phyloP scores from a whole-genome alignment of 345 rosid genomes.

The Combretum micranthum region DNA sequence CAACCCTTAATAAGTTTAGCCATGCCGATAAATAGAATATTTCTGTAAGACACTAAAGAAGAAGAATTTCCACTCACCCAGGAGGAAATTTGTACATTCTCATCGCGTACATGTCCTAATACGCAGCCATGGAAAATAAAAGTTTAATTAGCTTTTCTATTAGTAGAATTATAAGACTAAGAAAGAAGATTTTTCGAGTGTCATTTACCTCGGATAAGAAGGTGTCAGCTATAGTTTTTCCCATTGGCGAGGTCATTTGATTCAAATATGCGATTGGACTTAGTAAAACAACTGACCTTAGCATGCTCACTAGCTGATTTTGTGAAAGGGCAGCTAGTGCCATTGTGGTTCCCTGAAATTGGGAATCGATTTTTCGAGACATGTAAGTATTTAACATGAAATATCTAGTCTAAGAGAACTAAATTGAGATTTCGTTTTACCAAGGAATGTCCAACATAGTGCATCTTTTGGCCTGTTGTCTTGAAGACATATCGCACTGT shows the following conservation, averaged over 20 bases:
- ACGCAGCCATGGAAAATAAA: not conserved
- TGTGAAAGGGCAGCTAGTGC: conserved; percentile 35
- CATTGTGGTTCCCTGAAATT: conserved; percentile 31
- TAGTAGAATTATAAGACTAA: too few species aligned
- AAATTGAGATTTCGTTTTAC: conserved; percentile 8
- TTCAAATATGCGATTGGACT: conserved; percentile 35
- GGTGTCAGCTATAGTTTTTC: conserved; percentile 18
- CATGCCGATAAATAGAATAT: not conserved
- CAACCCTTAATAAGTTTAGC: too few species aligned
- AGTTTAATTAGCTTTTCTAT: not conserved
- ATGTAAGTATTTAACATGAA: too few species aligned
- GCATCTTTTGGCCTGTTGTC: conserved; percentile 28
- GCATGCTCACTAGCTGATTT: conserved; percentile 14
- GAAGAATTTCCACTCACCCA: conserved; percentile 19
- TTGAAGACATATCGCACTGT: conserved; percentile 14
- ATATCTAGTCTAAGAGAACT: not conserved
- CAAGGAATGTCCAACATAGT: conserved; percentile 34
- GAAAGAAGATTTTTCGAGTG: not conserved
- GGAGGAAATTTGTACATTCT: conserved; percentile 31
- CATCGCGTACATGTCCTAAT: conserved; percentile 33
- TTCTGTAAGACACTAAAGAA: not conserved
- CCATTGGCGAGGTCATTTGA: conserved; percentile 18
- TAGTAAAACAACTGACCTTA: conserved; percentile 35
- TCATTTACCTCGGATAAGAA: conserved; percentile 25
- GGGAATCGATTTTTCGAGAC: not conserved